Evolutionary conservation across 176 grass and related monocot genomes (phyloP).

Genomic region (Typha latifolia): DNA sequence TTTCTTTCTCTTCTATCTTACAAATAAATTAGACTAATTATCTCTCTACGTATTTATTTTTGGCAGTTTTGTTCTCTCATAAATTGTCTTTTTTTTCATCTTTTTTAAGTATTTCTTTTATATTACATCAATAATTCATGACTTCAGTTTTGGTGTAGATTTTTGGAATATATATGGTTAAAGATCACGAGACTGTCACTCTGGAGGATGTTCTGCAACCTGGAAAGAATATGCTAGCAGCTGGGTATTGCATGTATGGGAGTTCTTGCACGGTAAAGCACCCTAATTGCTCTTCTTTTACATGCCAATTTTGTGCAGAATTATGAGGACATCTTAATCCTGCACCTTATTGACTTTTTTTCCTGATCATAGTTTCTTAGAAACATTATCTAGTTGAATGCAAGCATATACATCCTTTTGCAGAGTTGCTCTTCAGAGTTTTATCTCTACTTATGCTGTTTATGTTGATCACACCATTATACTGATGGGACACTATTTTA

Average conservation of each 20-base stretch:
- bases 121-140: not conserved
- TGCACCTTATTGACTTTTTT: not conserved
- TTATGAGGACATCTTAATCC: not conserved
- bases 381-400: not conserved
- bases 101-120: not conserved
- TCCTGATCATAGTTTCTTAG: not conserved
- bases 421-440: too few relatives aligned
- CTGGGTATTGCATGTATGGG: slow-evolving; percentile 98
- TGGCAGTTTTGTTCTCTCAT: too few relatives aligned
- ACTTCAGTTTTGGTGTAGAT: slow-evolving; percentile 8
- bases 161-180: slow-evolving; percentile 71
- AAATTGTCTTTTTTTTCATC: not conserved
- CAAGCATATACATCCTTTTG: not conserved
- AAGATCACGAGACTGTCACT: slow-evolving; percentile 49
- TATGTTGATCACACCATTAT: too few relatives aligned
- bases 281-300: not conserved
- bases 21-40: too few relatives aligned
- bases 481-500: not conserved
- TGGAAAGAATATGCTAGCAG: slow-evolving; percentile 86
- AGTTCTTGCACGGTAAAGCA: slow-evolving; percentile 94
- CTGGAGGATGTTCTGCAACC: slow-evolving; percentile 75
- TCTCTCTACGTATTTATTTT: too few relatives aligned
- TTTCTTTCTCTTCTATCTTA: too few relatives aligned
- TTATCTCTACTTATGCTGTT: too few relatives aligned
- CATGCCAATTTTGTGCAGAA: not conserved